Conservation (phyloP, 1,284 basidiomycete species). For the Amylostereum chailletii region DNA sequence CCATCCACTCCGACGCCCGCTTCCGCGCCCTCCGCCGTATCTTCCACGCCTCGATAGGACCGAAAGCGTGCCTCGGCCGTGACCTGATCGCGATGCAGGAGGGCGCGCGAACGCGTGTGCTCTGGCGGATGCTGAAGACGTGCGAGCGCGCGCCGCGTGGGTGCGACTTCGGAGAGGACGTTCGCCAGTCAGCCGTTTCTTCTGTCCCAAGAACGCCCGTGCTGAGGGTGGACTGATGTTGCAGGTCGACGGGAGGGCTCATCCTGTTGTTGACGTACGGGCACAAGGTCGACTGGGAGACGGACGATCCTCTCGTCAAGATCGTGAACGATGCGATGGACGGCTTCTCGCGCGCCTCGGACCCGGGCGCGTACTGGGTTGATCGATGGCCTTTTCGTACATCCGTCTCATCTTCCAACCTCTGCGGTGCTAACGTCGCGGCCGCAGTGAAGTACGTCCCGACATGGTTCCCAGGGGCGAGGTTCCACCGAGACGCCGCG, state of each 20-base stretch:
- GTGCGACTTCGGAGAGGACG: slow-evolving; percentile 20
- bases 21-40: slow-evolving; percentile 31
- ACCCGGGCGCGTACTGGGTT: slow-evolving; percentile 29
- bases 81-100: slow-evolving; percentile 21
- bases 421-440: too few species aligned
- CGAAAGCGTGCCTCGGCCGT: slow-evolving; percentile 20
- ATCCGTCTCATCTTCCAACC: not conserved
- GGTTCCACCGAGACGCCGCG: slow-evolving; percentile 22
- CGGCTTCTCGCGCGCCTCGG: slow-evolving; percentile 28
- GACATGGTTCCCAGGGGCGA: slow-evolving; percentile 26
- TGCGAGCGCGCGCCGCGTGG: slow-evolving; percentile 4
- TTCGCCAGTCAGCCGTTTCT: slow-evolving; percentile 20
- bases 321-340: slow-evolving; percentile 33
- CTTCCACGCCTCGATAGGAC: slow-evolving; percentile 31
- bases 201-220: slow-evolving; percentile 1
- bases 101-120: slow-evolving; percentile 21
- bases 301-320: slow-evolving; percentile 26
- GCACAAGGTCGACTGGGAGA: slow-evolving; percentile 20
- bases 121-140: slow-evolving; percentile 22
- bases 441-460: slow-evolving; percentile 25
- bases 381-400: slow-evolving; percentile 26
- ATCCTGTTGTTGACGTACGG: slow-evolving; percentile 31
- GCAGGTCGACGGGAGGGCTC: slow-evolving; percentile 26
- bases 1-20: slow-evolving; percentile 25
- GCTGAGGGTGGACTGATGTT: slow-evolving; percentile 4